phyloP scores from a whole-genome alignment of 2,329 filamentous ascomycete genomes.

The Juglanconis sp. region DNA sequence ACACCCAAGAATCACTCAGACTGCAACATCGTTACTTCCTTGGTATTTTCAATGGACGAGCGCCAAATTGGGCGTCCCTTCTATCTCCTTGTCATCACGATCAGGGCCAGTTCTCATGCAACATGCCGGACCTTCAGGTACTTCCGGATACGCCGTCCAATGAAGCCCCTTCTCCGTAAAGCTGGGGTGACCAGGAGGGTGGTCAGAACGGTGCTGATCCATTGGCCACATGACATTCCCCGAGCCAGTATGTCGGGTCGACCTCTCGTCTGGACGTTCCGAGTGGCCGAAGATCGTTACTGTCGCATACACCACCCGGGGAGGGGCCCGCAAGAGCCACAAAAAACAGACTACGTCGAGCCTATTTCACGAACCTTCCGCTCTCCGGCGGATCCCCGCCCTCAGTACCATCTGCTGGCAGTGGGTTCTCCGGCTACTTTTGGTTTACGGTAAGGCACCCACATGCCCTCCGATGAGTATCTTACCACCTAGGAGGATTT shows the following conservation, averaged over 20 bases:
- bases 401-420: not conserved
- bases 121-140: not conserved
- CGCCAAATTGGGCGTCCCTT: no score
- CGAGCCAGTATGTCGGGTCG: slow-evolving; percentile 7
- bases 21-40: no score
- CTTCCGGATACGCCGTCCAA: not conserved
- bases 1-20: no score
- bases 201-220: not conserved
- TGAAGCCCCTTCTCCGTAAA: not conserved
- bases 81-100: not conserved
- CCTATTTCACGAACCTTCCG: no score
- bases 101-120: not conserved
- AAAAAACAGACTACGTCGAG: no score
- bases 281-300: not conserved
- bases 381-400: not conserved
- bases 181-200: not conserved
- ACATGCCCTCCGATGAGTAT: not conserved
- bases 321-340: not conserved
- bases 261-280: not conserved
- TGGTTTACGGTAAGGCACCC: not conserved
- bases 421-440: not conserved
- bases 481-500: no score
- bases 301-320: not conserved
- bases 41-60: no score
- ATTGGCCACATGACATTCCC: not conserved